These are phyloP conservation scores for Psilocybe mexicana DNA, from an alignment of 1,284 basidiomycete genomes.

Conservation along the genomic window DNA sequence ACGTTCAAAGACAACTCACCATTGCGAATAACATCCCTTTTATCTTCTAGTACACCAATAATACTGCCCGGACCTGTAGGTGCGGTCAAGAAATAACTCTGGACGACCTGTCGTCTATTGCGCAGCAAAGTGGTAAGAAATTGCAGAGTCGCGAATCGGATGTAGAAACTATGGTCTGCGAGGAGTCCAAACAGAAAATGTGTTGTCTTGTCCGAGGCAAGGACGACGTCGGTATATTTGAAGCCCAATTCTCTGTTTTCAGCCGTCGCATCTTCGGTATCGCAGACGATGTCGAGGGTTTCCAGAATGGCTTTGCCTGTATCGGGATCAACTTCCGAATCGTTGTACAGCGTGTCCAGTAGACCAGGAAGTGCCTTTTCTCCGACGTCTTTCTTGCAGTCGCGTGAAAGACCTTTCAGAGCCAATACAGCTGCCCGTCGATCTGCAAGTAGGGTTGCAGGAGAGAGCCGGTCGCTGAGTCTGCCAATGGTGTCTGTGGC, in stretches of 20 bases:
- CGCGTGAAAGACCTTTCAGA: slow-evolving; percentile 89
- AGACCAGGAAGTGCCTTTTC: slow-evolving; percentile 74
- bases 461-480: slow-evolving; percentile 87
- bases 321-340: slow-evolving; percentile 86
- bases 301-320: slow-evolving; percentile 90
- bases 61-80: slow-evolving; percentile 74
- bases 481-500: slow-evolving; percentile 83
- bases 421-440: slow-evolving; percentile 89
- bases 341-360: slow-evolving; percentile 79
- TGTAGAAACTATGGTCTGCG: slow-evolving; percentile 80
- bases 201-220: slow-evolving; percentile 69
- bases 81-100: slow-evolving; percentile 87
- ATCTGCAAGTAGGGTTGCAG: slow-evolving; percentile 85
- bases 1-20: slow-evolving; percentile 48
- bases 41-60: slow-evolving; percentile 76
- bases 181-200: slow-evolving; percentile 82
- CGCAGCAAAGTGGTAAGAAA: slow-evolving; percentile 79
- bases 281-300: slow-evolving; percentile 79
- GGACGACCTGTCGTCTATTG: slow-evolving; percentile 79
- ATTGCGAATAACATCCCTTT: slow-evolving; percentile 82
- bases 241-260: slow-evolving; percentile 64
- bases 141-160: slow-evolving; percentile 86
- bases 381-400: slow-evolving; percentile 89
- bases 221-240: slow-evolving; percentile 71
- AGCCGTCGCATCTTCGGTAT: slow-evolving; percentile 53